Evolutionary conservation across 2,329 filamentous ascomycete genomes (phyloP).

Genomic region (Helminthosporium solani): DNA sequence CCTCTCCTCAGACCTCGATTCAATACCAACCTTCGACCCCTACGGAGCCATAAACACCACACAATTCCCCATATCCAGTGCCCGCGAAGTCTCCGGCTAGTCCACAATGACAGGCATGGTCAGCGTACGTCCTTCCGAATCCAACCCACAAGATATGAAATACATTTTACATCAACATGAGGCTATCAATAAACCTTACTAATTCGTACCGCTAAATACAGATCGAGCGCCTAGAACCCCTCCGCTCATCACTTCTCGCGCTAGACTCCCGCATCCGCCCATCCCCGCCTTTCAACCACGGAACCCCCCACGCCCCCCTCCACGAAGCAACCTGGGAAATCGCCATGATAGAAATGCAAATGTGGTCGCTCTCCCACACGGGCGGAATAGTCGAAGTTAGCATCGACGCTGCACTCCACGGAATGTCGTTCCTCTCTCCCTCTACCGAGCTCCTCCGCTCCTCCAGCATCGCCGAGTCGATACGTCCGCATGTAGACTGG

Average conservation of each 20-base stretch:
- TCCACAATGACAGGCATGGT: constrained; percentile 26
- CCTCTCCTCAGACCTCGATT: constrained; percentile 11
- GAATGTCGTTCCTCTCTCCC: constrained; percentile 17
- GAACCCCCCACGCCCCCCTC: constrained; percentile 9
- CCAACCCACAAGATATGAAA: too few species aligned
- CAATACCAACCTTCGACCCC: constrained; percentile 21
- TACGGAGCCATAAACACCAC: constrained; percentile 25
- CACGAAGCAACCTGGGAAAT: constrained; percentile 23
- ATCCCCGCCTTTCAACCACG: too few species aligned
- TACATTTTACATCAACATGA: too few species aligned
- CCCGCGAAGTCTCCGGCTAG: constrained; percentile 25
- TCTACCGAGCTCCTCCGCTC: constrained; percentile 19
- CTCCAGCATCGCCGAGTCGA: constrained; percentile 12
- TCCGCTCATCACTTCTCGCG: constrained; percentile 16
- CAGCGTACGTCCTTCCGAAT: too few species aligned
- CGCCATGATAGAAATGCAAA: constrained; percentile 26
- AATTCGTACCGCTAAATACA: too few species aligned
- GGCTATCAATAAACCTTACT: too few species aligned
- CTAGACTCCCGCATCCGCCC: constrained; percentile 14
- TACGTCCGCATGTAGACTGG: constrained; percentile 25
- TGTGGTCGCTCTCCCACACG: constrained; percentile 27
- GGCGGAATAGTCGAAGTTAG: constrained; percentile 22
- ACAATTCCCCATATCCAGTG: constrained; percentile 24
- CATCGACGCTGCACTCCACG: constrained; percentile 17
- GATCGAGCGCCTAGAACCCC: constrained; percentile 20